phyloP scores from a whole-genome alignment of 2,329 filamentous ascomycete genomes.

The Aspergillus glaucus region DNA sequence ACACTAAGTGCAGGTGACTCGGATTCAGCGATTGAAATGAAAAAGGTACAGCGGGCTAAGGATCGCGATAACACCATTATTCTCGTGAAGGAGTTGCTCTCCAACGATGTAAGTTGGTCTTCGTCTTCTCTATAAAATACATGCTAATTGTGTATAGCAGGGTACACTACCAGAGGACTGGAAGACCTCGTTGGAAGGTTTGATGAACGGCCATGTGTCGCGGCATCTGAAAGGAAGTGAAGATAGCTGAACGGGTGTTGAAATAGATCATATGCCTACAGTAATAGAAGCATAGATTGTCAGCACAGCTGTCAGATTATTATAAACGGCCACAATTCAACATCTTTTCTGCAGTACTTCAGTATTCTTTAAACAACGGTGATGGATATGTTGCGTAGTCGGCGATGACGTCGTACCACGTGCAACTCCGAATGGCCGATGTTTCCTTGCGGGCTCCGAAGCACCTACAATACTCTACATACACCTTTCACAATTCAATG shows the following conservation, averaged over 20 bases:
- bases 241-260: not conserved
- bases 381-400: not conserved
- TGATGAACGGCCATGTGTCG: slow-evolving; percentile 21
- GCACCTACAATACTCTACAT: not conserved
- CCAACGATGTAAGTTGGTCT: slow-evolving; percentile 29
- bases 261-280: not conserved
- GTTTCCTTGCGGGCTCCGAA: not conserved
- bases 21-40: slow-evolving; percentile 15
- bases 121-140: not conserved
- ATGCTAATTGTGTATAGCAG: slow-evolving; percentile 16
- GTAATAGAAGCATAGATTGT: not conserved
- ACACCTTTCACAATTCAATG: not conserved
- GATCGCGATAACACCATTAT: slow-evolving; percentile 38
- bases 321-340: too few species aligned
- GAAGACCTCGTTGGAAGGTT: slow-evolving; percentile 22
- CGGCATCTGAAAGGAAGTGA: slow-evolving; percentile 12
- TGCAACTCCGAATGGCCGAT: slow-evolving; percentile 8
- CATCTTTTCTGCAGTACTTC: too few species aligned
- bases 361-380: not conserved
- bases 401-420: slow-evolving; percentile 18
- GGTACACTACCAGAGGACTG: slow-evolving; percentile 20
- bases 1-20: slow-evolving; percentile 19
- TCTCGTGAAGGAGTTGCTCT: slow-evolving; percentile 33
- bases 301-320: too few species aligned
- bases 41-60: slow-evolving; percentile 24